A percentile compares a stretch with the other conserved stretches of the same genome.
Evolutionary conservation across 1,139 yeast species (phyloP).

Genomic region (Scheffersomyces quercinus): DNA sequence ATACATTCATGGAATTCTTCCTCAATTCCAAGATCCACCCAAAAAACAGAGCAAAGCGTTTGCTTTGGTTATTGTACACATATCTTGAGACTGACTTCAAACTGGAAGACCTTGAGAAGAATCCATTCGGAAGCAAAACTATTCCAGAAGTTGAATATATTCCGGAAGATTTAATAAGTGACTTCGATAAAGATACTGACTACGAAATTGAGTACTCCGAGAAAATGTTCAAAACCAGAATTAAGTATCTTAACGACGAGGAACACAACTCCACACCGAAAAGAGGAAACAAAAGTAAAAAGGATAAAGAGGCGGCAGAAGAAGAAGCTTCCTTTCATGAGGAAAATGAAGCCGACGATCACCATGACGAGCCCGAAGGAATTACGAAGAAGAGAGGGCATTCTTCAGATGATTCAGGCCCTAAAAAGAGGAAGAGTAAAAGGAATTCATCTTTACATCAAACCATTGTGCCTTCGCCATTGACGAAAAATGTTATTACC

Average conservation of each 20-base stretch:
- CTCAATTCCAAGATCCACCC: conserved; percentile 57
- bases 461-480: conserved; percentile 17
- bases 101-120: conserved; percentile 50
- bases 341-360: conserved; percentile 4
- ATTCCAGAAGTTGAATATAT: conserved; percentile 52
- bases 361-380: conserved; percentile 3
- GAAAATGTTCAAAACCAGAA: conserved; percentile 64
- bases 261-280: conserved; percentile 37
- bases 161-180: conserved; percentile 34
- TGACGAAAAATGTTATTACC: conserved; percentile 15
- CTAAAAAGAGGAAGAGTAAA: conserved; percentile 7
- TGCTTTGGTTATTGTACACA: conserved; percentile 82
- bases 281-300: conserved; percentile 33
- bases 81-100: conserved; percentile 72
- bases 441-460: conserved; percentile 2
- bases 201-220: conserved; percentile 73
- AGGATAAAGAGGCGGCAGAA: conserved; percentile 19
- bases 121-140: conserved; percentile 63
- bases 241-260: conserved; percentile 54
- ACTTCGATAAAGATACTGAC: conserved; percentile 68
- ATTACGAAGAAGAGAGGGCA: conserved; percentile 11
- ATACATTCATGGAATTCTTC: conserved; percentile 60
- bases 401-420: conserved; percentile 8
- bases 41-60: conserved; percentile 63
- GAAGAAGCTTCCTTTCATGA: conserved; percentile 4